Conservation (phyloP, 768 basidiomycete genomes). For the Rossbeevera mucosa region DNA sequence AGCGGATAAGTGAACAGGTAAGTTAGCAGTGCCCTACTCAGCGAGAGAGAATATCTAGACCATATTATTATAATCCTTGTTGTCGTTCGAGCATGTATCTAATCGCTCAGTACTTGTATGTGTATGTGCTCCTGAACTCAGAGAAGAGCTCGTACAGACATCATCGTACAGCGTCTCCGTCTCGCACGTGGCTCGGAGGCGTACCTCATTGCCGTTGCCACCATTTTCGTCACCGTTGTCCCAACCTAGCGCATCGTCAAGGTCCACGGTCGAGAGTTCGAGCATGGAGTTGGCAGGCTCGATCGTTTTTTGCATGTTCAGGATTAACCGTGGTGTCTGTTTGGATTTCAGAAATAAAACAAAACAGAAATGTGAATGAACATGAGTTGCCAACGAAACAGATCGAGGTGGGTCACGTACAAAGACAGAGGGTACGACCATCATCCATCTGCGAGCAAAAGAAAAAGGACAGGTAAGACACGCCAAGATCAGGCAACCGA, state of each 20-base stretch:
- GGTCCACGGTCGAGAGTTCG: background rate
- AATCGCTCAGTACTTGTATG: background rate
- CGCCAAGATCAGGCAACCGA: background rate
- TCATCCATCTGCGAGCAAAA: slow-evolving; percentile 11
- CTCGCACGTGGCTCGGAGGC: no score
- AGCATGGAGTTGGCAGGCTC: background rate
- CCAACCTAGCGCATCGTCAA: background rate
- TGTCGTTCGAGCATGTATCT: background rate
- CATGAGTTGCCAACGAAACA: background rate
- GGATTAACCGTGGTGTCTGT: slow-evolving; percentile 19
- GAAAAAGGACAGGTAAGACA: background rate
- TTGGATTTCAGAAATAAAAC: background rate
- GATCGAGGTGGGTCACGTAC: slow-evolving; percentile 6
- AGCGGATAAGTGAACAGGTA: background rate
- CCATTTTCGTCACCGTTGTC: background rate
- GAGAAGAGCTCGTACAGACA: background rate
- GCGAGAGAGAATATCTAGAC: no score
- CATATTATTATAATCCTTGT: no score
- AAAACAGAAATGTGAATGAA: background rate
- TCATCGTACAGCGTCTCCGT: background rate
- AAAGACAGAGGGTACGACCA: slow-evolving; percentile 7
- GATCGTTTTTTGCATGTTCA: slow-evolving; percentile 16
- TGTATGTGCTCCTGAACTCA: background rate
- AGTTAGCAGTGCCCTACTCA: no score
- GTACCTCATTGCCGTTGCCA: background rate